A percentile compares a stretch with the other conserved stretches of the same genome.
Evolutionary conservation across 352 stramenopile species (phyloP).

Genomic region (Albugo laibachii): DNA sequence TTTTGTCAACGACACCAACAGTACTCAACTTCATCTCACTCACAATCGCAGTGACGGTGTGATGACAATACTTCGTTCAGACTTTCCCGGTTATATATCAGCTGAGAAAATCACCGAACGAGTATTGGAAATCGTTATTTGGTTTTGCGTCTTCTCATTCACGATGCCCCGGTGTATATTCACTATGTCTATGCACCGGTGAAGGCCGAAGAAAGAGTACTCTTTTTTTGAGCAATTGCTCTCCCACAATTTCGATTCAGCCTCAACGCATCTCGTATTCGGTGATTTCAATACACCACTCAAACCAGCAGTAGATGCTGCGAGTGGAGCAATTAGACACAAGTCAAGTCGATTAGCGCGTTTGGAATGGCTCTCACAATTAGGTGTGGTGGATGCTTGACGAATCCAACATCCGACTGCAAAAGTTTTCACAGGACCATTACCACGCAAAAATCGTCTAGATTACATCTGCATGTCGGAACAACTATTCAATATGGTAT

Average conservation of each 20-base stretch:
- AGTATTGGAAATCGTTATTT: no score
- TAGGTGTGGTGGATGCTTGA: conserved; percentile 9
- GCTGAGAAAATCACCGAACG: no score
- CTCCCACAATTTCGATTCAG: no score
- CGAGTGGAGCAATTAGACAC: background rate
- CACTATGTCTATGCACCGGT: conserved; percentile 9
- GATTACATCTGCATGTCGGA: conserved; percentile 9
- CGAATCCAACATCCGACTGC: conserved; percentile 3
- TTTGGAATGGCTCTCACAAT: conserved; percentile 2
- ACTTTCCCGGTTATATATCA: no score
- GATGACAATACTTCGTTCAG: no score
- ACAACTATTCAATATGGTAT: no score
- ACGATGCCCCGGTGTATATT: no score
- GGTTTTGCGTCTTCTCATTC: no score
- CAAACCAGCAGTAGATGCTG: conserved; percentile 1
- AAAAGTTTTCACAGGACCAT: conserved; percentile 1
- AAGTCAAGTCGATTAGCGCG: background rate
- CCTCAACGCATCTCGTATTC: conserved; percentile 4
- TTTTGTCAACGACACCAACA: no score
- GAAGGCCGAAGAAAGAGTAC: background rate
- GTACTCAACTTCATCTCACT: no score
- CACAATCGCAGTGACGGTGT: no score
- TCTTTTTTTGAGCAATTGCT: conserved; percentile 1
- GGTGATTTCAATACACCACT: conserved; percentile 8
- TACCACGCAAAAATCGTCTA: conserved; percentile 5